Conservation (phyloP, 768 basidiomycete species). For the Tylopilus vinaceipallidus region DNA sequence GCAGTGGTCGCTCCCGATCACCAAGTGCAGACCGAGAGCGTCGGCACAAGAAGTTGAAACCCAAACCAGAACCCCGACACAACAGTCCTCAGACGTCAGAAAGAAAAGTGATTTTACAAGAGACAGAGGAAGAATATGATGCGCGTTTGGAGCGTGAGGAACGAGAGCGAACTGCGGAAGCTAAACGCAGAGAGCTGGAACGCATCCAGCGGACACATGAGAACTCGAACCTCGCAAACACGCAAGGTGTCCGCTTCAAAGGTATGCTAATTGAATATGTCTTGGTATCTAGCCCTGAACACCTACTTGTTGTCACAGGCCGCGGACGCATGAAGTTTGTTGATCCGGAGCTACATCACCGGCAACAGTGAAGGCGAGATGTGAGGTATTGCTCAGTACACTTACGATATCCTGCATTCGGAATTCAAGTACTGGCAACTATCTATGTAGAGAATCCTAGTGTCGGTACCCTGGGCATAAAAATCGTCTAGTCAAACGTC, state of each 20-base stretch:
- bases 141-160: slow-evolving; percentile 66
- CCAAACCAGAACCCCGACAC: slow-evolving; percentile 2
- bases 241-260: slow-evolving; percentile 61
- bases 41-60: slow-evolving; percentile 29
- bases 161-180: slow-evolving; percentile 50
- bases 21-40: slow-evolving; percentile 27
- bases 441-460: slow-evolving; percentile 1
- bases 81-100: slow-evolving; percentile 8
- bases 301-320: slow-evolving; percentile 33
- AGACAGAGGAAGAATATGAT: slow-evolving; percentile 76
- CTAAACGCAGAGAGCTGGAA: slow-evolving; percentile 48
- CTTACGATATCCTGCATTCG: slow-evolving; percentile 1
- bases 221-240: slow-evolving; percentile 29
- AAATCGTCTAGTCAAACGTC: slow-evolving; percentile 15
- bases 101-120: slow-evolving; percentile 29
- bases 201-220: slow-evolving; percentile 41
- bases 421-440: not conserved
- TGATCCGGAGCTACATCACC: slow-evolving; percentile 50
- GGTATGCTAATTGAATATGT: slow-evolving; percentile 34
- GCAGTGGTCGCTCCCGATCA: slow-evolving; percentile 25
- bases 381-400: not conserved
- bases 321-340: slow-evolving; percentile 68
- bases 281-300: not conserved
- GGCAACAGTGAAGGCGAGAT: slow-evolving; percentile 17
- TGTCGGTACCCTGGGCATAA: slow-evolving; percentile 11